A percentile compares a stretch with the other conserved stretches of the same genome.
Evolutionary conservation across 2,329 filamentous ascomycete genomes (phyloP).

Genomic region (Tothia fuscella): DNA sequence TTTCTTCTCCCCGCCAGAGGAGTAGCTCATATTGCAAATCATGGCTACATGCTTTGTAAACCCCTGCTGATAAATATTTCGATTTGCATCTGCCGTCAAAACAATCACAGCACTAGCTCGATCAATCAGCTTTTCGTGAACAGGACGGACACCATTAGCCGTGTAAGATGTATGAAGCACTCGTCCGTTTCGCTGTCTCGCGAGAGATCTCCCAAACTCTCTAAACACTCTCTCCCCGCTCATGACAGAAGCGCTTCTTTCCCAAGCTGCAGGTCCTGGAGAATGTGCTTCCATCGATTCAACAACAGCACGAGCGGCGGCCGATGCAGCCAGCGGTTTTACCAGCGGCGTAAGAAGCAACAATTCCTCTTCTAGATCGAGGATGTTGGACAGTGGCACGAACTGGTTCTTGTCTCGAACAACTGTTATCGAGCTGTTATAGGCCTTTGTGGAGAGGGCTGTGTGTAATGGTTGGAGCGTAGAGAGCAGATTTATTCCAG

Average conservation of each 20-base stretch:
- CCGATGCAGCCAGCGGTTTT: slow-evolving; percentile 83
- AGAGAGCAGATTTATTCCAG: slow-evolving; percentile 63
- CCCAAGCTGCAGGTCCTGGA: slow-evolving; percentile 43
- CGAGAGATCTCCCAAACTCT: slow-evolving; percentile 78
- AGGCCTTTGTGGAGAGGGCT: slow-evolving; percentile 69
- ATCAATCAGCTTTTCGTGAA: slow-evolving; percentile 87
- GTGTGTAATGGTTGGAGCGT: slow-evolving; percentile 74
- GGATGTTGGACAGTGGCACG: slow-evolving; percentile 67
- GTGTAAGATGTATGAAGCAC: slow-evolving; percentile 92
- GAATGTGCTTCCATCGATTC: slow-evolving; percentile 47
- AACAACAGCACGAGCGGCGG: slow-evolving; percentile 60
- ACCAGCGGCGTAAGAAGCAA: slow-evolving; percentile 78
- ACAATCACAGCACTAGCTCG: slow-evolving; percentile 80
- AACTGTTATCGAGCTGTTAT: slow-evolving; percentile 86
- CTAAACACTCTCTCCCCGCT: slow-evolving; percentile 88
- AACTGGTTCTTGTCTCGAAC: slow-evolving; percentile 80
- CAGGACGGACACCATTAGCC: slow-evolving; percentile 78
- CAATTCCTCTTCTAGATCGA: slow-evolving; percentile 80
- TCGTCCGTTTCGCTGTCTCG: slow-evolving; percentile 72
- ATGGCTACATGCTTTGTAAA: slow-evolving; percentile 95
- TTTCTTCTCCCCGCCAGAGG: slow-evolving; percentile 55
- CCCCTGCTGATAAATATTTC: slow-evolving; percentile 84
- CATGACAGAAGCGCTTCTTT: slow-evolving; percentile 56
- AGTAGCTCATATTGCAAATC: slow-evolving; percentile 75
- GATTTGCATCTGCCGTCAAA: slow-evolving; percentile 84